Conservation (phyloP, 352 stramenopile species). For the Pythium grandisporangium region DNA sequence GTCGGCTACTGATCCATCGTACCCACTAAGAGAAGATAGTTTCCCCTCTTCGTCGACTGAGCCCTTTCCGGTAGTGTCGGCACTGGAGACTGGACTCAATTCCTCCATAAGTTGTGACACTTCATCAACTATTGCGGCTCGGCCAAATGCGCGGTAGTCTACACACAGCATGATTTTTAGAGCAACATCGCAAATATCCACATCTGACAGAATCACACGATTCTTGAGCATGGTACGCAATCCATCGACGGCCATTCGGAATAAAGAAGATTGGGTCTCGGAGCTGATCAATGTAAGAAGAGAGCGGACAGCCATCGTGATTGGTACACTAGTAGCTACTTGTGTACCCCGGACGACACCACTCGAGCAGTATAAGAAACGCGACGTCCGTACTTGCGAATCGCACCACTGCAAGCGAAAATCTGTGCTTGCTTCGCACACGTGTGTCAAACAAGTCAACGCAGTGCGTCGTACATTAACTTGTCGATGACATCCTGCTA, state of each 20-base stretch:
- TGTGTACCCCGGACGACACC: conserved; percentile 25
- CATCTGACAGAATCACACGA: conserved; percentile 61
- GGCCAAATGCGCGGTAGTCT: conserved; percentile 74
- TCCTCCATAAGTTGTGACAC: conserved; percentile 9
- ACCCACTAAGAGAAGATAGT: too few relatives aligned
- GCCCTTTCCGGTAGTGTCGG: conserved; percentile 6
- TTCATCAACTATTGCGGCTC: conserved; percentile 60
- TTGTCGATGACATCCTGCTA: conserved; percentile 59
- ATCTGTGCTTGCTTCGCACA: conserved; percentile 59
- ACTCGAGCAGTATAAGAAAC: conserved; percentile 55
- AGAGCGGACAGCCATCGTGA: conserved; percentile 47
- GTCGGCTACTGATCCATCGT: too few relatives aligned
- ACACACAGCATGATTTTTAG: conserved; percentile 78
- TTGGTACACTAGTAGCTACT: conserved; percentile 40
- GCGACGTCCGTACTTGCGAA: conserved; percentile 49
- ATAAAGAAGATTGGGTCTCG: conserved; percentile 51
- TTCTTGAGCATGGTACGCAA: conserved; percentile 76
- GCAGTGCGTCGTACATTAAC: conserved; percentile 43
- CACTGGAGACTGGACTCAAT: conserved; percentile 1
- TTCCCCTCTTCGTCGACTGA: too few relatives aligned
- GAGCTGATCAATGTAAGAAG: conserved; percentile 70
- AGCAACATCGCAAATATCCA: conserved; percentile 77
- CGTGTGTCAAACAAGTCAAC: conserved; percentile 55
- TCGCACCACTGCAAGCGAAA: conserved; percentile 66
- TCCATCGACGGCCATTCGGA: conserved; percentile 67